Base-by-base conservation (phyloP, 257 asterid genomes). In the Cruciata laevipes region DNA sequence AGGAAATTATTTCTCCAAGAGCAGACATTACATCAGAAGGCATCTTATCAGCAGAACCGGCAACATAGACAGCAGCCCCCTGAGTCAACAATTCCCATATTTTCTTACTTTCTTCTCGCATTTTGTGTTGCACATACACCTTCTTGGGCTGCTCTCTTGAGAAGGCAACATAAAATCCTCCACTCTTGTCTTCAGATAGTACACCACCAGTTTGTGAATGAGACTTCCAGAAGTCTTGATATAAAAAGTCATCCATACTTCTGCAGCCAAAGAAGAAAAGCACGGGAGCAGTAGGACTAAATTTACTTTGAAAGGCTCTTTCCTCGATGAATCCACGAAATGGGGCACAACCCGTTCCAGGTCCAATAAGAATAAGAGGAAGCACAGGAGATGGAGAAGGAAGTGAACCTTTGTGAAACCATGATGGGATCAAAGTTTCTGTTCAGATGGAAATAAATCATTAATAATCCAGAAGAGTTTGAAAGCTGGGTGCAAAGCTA, bases 301-400 rank as follows among this genome's bases (percentile, higher is more conserved):
- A 74, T 77, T 72, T 75, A 73, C 82, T 82, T 74, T 85, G 97
- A 24, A 90, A 71, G 35, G 88, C 83, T 78, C 99, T 79, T 77
- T 93, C 97, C 82, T 90, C 95, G 49, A 90, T 79, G 73, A 90
- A 90, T 56, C 95, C 99, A 63, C 69, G 95, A 77, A 93, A 88
- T 68, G 99, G 99, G 30, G 97, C 97, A 24, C 99, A 90, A 65
- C 99, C 99, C 6, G 99, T 88, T 67, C 99, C 99, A 18, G 99
- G 99, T 53, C 96, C 99, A 35, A 93, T 55, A 63, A 93, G 95
- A 76, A 93, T 82, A 58, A 90, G 84, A 71, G 99, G 98, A 72
- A 93, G 90, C 31, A 82, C 78, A 57, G 95, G 92, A 14, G 86
- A 80, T 61, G 99, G 97, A 51, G 86, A 67, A 72, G 97, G 95